These are phyloP conservation scores for Mortierella antarctica DNA, from an alignment of 192 early-diverging fungal species.

Conservation along the genomic window DNA sequence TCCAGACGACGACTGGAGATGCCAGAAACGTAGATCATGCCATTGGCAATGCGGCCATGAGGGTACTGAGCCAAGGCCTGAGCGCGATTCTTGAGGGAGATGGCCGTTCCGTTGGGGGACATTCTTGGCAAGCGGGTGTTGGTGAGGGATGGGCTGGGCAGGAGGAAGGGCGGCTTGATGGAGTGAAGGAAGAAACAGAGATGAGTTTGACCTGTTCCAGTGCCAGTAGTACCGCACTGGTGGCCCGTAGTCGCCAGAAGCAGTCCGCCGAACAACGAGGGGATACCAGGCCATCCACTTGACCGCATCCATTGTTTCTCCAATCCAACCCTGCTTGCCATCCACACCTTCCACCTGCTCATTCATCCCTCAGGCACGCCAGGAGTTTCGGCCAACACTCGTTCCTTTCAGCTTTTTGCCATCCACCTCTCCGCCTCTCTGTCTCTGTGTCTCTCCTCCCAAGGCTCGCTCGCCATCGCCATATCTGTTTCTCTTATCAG, in stretches of 20 bases:
- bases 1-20: constrained; percentile 67
- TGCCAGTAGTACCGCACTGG: not conserved
- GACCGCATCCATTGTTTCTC: too few species aligned
- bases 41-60: constrained; percentile 65
- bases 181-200: not conserved
- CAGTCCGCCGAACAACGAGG: too few species aligned
- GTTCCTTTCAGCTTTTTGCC: not conserved
- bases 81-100: constrained; percentile 63
- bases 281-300: too few species aligned
- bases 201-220: not conserved
- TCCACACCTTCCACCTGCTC: too few species aligned
- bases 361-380: too few species aligned
- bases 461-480: too few species aligned
- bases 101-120: constrained; percentile 60
- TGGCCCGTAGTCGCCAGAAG: not conserved
- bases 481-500: too few species aligned
- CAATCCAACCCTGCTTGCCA: too few species aligned
- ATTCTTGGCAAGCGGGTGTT: not conserved
- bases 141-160: not conserved
- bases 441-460: not conserved
- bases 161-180: not conserved
- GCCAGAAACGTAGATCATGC: constrained; percentile 71
- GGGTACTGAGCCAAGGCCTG: constrained; percentile 74
- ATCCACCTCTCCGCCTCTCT: not conserved
- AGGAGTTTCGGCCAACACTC: too few species aligned